A percentile compares a stretch with the other conserved stretches of the same genome.
Evolutionary conservation across 169 alveolate species (phyloP).

Genomic region (Plasmodium chabaudi): DNA sequence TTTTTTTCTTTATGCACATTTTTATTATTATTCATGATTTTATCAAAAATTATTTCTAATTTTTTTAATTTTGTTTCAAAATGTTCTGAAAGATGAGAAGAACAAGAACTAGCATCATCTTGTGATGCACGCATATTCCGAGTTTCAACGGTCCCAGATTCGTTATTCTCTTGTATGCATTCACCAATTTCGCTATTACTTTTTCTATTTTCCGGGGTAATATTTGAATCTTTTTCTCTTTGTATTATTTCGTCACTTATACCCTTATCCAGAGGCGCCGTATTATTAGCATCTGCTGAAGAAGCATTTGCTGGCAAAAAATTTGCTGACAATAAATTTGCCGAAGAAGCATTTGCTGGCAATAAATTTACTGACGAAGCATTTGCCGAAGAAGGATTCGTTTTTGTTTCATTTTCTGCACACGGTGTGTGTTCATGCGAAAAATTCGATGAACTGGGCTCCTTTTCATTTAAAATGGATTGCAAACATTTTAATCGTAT

Average conservation of each 20-base stretch:
- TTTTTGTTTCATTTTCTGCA: neutral
- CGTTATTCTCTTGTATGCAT: no score
- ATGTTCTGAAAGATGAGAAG: neutral
- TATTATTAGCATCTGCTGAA: neutral
- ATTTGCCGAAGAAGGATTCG: neutral
- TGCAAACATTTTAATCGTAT: constrained; percentile 61
- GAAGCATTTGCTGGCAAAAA: no score
- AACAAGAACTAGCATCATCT: neutral
- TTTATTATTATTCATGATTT: constrained; percentile 23
- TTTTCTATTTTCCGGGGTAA: no score
- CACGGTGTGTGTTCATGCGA: neutral
- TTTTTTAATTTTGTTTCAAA: constrained; percentile 20
- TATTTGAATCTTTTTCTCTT: no score
- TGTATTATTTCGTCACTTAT: neutral
- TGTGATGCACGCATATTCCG: neutral
- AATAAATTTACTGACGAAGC: no score
- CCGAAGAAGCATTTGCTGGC: neutral
- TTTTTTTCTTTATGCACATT: constrained; percentile 7
- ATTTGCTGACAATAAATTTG: no score
- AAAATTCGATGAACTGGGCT: constrained; percentile 9
- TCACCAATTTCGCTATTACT: no score
- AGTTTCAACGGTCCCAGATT: neutral
- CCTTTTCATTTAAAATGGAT: constrained; percentile 32
- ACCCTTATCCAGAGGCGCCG: neutral
- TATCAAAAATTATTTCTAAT: constrained; percentile 30